These are phyloP conservation scores for Trametes cinnabarina DNA, from an alignment of 768 basidiomycete genomes.

Conservation along the genomic window DNA sequence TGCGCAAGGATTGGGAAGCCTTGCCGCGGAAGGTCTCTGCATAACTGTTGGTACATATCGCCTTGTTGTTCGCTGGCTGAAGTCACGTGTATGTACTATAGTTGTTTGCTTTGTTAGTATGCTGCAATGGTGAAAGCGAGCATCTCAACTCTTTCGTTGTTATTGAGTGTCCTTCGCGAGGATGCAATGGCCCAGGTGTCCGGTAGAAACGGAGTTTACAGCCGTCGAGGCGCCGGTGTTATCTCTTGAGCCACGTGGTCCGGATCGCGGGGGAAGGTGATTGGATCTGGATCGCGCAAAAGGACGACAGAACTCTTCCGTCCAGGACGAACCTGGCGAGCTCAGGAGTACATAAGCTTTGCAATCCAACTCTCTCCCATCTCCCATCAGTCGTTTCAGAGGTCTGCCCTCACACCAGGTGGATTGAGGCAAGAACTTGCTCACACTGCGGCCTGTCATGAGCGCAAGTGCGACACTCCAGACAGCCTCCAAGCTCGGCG, in stretches of 20 bases:
- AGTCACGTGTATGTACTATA: constrained; percentile 1
- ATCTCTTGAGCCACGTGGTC: constrained; percentile 7
- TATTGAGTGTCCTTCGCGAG: not conserved
- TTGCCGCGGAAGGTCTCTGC: constrained; percentile 38
- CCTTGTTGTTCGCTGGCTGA: no score
- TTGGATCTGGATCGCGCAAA: constrained; percentile 3
- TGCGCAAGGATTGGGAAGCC: constrained; percentile 65
- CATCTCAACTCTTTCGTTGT: no score
- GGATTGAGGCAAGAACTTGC: not conserved
- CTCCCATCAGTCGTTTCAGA: constrained; percentile 3
- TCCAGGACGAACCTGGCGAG: constrained; percentile 5
- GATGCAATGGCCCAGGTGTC: not conserved
- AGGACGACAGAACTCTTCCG: constrained; percentile 7
- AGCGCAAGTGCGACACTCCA: constrained; percentile 20
- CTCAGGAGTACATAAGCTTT: constrained; percentile 6
- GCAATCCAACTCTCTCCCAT: not conserved
- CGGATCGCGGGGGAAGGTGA: not conserved
- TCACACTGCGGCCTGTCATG: constrained; percentile 9
- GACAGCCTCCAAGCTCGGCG: constrained; percentile 32
- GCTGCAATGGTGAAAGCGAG: no score
- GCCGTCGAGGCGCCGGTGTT: not conserved
- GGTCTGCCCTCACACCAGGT: not conserved
- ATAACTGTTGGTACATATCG: no score
- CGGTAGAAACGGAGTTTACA: not conserved
- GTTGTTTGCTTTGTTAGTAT: not conserved